Evolutionary conservation across 2,329 filamentous ascomycete genomes (phyloP).

Genomic region (Sporothrix protearum): DNA sequence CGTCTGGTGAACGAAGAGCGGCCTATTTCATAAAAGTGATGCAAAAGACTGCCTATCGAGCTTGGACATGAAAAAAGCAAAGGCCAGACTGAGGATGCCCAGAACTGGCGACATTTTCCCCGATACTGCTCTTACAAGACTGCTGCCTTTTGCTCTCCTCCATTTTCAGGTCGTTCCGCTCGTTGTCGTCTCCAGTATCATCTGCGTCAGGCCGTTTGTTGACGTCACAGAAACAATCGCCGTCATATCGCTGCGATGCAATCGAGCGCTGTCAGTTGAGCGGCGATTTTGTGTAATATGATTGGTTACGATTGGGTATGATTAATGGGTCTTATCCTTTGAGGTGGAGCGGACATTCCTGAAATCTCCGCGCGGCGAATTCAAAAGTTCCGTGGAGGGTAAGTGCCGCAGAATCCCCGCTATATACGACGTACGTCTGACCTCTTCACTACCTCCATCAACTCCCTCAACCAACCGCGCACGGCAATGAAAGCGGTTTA

Average conservation of each 20-base stretch:
- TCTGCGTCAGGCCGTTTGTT: not conserved
- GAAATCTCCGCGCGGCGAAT: not conserved
- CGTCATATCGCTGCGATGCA: not conserved
- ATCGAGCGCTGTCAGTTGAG: not conserved
- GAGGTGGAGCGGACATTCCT: not conserved
- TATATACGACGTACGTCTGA: not conserved
- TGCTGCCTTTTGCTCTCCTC: not conserved
- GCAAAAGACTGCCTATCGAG: not conserved
- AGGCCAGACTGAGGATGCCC: not conserved
- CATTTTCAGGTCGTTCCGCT: not conserved
- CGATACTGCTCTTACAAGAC: not conserved
- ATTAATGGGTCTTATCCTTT: not conserved
- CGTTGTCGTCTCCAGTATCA: not conserved
- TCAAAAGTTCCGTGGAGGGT: not conserved
- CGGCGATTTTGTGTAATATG: not conserved
- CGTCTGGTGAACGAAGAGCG: not conserved
- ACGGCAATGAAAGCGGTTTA: not conserved
- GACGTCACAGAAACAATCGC: not conserved
- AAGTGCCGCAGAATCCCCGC: slow-evolving; percentile 13
- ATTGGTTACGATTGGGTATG: not conserved
- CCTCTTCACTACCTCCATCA: not conserved
- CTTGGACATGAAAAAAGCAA: not conserved
- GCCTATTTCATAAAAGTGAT: not conserved
- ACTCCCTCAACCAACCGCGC: not conserved
- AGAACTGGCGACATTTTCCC: not conserved